Evolutionary conservation across 306 rosid species (phyloP), one percentile per base, ranked within the genome.

Genomic region (Myrica gale): DNA sequence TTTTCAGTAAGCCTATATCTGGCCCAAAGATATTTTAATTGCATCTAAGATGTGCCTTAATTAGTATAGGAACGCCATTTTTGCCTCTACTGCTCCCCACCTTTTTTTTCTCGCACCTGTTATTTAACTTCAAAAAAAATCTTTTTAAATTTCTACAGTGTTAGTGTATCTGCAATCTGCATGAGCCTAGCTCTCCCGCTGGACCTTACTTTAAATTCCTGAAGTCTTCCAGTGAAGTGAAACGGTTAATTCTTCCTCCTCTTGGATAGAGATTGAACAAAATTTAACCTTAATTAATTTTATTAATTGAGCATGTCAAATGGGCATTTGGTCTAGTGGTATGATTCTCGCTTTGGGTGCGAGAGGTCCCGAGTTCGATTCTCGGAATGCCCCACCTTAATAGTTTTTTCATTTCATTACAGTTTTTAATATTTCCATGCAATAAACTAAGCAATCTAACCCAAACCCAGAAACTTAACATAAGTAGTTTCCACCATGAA

Each of bases 311-410:
- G 54, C 4, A 1, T 15, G 3, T 0, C 69, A 58, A 39, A 13
- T 9, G 78, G 83, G 72, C 80, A 73, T 74, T 80, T 84, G 87
- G 88, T 85, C 85, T 85, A 84, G 83, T 79, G 86, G 85, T 83
- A 83, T 81, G 88, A 85, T 85, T 85, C 84, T 85, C 76, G 83
- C 83, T 85, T 81, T 66, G 88, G 88, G 85, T 85, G 88, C 82
- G 68, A 83, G 84, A 81, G 89, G 87, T 85, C 85, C 78, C 74
- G 32, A 26, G 32, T 26, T 26, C 32, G 52, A 83, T 85, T 87
- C 89, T 80, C 75, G 81, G 84, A 82, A 82, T 80, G 88, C 81
- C 37, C 37, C 37, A 32, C 82, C 89, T 76, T n/a, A 1, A 9
- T 17, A 26, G 3, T 43, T 11, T 37, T 48, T 12, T 9, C 8